A percentile compares a stretch with the other conserved stretches of the same genome.
Conservation (phyloP, 768 basidiomycete species). For the Boletus reticulatus region DNA sequence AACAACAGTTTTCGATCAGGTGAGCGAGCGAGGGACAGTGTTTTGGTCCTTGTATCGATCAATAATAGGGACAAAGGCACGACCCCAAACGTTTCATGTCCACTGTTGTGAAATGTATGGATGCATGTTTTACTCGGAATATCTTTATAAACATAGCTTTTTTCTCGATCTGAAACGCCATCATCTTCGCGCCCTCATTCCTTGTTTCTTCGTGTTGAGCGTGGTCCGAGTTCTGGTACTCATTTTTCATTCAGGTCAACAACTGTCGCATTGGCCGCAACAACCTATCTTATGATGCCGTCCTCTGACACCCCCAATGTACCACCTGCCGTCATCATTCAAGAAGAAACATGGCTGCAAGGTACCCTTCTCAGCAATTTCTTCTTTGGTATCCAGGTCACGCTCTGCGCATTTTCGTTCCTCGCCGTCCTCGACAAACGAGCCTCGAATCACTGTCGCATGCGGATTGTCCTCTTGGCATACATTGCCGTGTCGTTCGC, state of each 20-base stretch:
- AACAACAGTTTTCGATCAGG: too few species aligned
- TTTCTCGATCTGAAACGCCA: too few species aligned
- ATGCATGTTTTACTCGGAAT: too few species aligned
- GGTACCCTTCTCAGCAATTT: slow-evolving; percentile 7
- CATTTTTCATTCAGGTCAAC: background rate
- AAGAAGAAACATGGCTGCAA: slow-evolving; percentile 13
- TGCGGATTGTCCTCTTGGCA: background rate
- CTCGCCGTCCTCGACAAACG: background rate
- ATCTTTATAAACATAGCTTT: too few species aligned
- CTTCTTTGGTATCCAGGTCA: slow-evolving; percentile 13
- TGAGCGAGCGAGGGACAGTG: too few species aligned
- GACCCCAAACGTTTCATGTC: too few species aligned
- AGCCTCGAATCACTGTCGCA: background rate
- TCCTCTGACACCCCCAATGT: background rate
- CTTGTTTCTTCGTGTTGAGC: background rate
- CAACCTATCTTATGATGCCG: background rate
- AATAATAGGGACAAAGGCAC: too few species aligned
- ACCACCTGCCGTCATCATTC: background rate
- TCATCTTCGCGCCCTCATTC: background rate
- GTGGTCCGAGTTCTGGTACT: background rate
- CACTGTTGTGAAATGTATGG: too few species aligned
- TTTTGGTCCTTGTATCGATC: too few species aligned
- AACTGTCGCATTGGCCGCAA: background rate
- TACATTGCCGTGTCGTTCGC: slow-evolving; percentile 2
- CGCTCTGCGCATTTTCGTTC: slow-evolving; percentile 2